These are phyloP conservation scores for Trametes versicolor DNA, from an alignment of 1,284 basidiomycete genomes.

Conservation along the genomic window DNA sequence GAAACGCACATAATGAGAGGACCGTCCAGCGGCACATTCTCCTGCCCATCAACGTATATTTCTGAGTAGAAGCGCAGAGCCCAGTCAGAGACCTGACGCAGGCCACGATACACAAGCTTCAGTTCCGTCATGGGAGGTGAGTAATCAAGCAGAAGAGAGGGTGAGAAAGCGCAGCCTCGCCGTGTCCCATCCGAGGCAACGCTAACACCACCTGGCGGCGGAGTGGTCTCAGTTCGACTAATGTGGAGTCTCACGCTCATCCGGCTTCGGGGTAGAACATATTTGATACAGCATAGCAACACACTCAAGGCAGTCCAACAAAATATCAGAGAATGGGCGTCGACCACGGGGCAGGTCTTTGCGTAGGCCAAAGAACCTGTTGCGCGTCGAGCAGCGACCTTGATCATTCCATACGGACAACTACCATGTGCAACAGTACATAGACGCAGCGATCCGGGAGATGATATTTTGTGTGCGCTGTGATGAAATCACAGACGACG, in stretches of 20 bases:
- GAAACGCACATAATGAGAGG: constrained; percentile 86
- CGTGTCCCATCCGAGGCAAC: background rate
- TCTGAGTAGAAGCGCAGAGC: constrained; percentile 77
- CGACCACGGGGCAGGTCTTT: constrained; percentile 81
- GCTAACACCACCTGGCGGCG: no score
- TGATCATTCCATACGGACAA: constrained; percentile 48
- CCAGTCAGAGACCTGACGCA: constrained; percentile 75
- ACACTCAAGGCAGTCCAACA: constrained; percentile 33
- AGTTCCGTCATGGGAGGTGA: constrained; percentile 50
- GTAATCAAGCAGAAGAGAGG: background rate
- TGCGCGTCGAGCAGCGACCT: constrained; percentile 88
- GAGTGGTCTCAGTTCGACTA: no score
- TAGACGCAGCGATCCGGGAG: constrained; percentile 40
- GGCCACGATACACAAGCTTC: constrained; percentile 65
- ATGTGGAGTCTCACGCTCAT: constrained; percentile 3
- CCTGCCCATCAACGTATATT: constrained; percentile 69
- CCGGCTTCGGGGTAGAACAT: constrained; percentile 6
- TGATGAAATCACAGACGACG: constrained; percentile 82
- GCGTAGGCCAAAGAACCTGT: constrained; percentile 56
- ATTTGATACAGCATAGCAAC: constrained; percentile 32
- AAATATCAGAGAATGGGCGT: constrained; percentile 35
- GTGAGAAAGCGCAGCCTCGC: background rate
- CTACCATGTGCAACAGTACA: constrained; percentile 47
- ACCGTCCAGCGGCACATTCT: constrained; percentile 85
- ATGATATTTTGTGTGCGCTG: constrained; percentile 38